Conservation (phyloP, 495 filamentous ascomycete genomes). For the Aspergillus panamensis region DNA sequence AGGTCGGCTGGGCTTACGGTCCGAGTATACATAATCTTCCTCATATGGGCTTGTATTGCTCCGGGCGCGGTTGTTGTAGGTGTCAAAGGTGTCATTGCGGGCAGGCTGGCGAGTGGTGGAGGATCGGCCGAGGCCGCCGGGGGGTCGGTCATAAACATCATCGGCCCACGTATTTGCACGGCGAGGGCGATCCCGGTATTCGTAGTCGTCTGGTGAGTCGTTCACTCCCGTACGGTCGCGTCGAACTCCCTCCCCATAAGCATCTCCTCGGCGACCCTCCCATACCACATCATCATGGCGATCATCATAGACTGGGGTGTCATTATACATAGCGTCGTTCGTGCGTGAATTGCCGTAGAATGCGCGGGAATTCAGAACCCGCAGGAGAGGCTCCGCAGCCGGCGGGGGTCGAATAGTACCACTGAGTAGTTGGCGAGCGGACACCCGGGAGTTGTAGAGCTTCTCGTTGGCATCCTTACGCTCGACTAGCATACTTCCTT, state of each 20-base stretch:
- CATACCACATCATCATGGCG: constrained; percentile 88
- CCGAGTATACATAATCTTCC: constrained; percentile 59
- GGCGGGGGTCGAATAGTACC: constrained; percentile 76
- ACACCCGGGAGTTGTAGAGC: constrained; percentile 78
- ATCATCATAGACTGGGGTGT: constrained; percentile 88
- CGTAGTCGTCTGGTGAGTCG: constrained; percentile 45
- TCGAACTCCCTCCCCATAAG: constrained; percentile 69
- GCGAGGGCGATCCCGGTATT: constrained; percentile 62
- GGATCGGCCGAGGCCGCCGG: constrained; percentile 47
- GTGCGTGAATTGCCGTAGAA: constrained; percentile 62
- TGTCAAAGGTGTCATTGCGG: constrained; percentile 44
- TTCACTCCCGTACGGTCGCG: constrained; percentile 53
- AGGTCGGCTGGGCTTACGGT: constrained; percentile 59
- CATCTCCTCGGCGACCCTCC: constrained; percentile 74
- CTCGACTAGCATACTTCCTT: constrained; percentile 87
- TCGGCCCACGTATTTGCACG: constrained; percentile 84
- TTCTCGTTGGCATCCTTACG: constrained; percentile 96
- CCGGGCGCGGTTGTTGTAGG: constrained; percentile 37
- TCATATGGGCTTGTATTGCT: constrained; percentile 46
- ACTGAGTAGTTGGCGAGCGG: constrained; percentile 75
- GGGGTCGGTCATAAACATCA: constrained; percentile 73
- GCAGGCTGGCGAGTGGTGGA: constrained; percentile 45
- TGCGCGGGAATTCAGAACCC: constrained; percentile 74
- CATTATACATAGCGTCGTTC: constrained; percentile 82
- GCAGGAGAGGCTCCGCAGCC: constrained; percentile 77